Conservation (phyloP, 2,329 filamentous ascomycete genomes). For the Colletotrichum nymphaeae region DNA sequence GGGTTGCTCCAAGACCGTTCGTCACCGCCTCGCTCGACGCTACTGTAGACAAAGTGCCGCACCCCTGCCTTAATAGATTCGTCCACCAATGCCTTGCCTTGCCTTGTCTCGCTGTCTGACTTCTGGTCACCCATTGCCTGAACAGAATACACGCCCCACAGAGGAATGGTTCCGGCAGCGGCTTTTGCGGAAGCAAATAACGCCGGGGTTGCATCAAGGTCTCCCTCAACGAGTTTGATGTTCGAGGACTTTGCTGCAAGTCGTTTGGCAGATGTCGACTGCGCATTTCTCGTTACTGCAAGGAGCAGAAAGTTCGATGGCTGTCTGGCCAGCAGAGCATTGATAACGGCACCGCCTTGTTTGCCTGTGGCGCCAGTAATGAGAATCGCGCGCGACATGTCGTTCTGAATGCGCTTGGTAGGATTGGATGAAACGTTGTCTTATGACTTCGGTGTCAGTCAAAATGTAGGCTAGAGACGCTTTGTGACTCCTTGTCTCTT, state of each 20-base stretch:
- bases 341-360: conserved; percentile 57
- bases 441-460: too few relatives aligned
- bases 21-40: conserved; percentile 69
- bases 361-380: conserved; percentile 61
- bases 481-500: too few relatives aligned
- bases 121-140: conserved; percentile 49
- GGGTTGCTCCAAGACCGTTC: conserved; percentile 54
- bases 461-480: too few relatives aligned
- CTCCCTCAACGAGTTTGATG: conserved; percentile 65
- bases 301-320: conserved; percentile 57
- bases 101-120: conserved; percentile 39
- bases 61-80: conserved; percentile 66
- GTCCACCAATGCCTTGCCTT: conserved; percentile 70
- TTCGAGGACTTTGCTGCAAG: conserved; percentile 52
- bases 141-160: conserved; percentile 72
- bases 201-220: conserved; percentile 58
- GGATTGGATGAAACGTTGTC: too few relatives aligned
- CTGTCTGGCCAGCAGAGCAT: conserved; percentile 47
- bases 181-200: conserved; percentile 59
- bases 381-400: conserved; percentile 44
- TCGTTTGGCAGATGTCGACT: conserved; percentile 58
- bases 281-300: conserved; percentile 69
- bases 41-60: conserved; percentile 71
- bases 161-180: conserved; percentile 39
- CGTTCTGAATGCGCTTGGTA: neutral